phyloP scores from a whole-genome alignment of 78 protist genomes.

The Dictyostelium purpureum region DNA sequence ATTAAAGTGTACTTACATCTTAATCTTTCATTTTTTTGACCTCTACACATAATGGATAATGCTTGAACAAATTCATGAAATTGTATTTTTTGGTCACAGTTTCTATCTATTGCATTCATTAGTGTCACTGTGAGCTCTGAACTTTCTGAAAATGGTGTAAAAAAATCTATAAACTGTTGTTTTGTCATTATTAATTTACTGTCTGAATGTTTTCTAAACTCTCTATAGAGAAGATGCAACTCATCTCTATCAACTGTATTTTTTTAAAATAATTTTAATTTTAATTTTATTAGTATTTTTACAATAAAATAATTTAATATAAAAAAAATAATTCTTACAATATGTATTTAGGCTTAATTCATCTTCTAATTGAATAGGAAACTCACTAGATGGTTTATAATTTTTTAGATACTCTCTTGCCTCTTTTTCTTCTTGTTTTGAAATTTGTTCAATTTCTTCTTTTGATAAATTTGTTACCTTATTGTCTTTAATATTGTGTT shows the following conservation, averaged over 20 bases:
- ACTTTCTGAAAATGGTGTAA: background rate
- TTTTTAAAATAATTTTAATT: background rate
- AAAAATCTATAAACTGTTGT: background rate
- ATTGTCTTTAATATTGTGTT: background rate
- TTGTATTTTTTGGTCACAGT: conserved; percentile 59
- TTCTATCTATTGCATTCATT: conserved; percentile 56
- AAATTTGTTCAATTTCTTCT: background rate
- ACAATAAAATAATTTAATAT: background rate
- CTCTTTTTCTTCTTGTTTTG: background rate
- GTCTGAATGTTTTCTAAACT: conserved; percentile 16
- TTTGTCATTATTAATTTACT: conserved; percentile 25
- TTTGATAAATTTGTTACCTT: background rate
- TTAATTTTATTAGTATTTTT: background rate
- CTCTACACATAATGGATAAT: conserved; percentile 79
- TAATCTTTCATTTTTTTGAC: conserved; percentile 57
- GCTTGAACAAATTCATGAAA: conserved; percentile 81
- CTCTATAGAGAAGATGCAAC: conserved; percentile 28
- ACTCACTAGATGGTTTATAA: background rate
- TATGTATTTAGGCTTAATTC: conserved; percentile 22
- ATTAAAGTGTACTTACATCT: conserved; percentile 43
- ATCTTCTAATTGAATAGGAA: conserved; percentile 13
- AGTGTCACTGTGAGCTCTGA: conserved; percentile 27
- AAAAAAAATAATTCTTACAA: background rate
- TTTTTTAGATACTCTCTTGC: background rate
- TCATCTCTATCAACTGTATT: conserved; percentile 25